Conservation (phyloP, 148 eudicot species). For the Rhododendron vialii region DNA sequence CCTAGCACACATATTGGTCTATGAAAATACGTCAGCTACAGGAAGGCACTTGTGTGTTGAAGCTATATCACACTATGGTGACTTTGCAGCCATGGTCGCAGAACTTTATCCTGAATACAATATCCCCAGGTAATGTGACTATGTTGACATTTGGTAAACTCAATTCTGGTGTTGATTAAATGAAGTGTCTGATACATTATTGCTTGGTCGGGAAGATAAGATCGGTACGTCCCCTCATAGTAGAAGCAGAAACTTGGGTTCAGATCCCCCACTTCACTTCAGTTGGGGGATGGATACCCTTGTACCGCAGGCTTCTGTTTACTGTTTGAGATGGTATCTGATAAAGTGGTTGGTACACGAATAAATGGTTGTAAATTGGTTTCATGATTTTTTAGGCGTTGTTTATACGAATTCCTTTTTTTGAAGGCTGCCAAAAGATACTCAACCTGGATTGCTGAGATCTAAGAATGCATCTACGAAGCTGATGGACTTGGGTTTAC, state of each 20-base stretch:
- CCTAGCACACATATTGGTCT: constrained; percentile 84
- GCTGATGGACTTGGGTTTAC: constrained; percentile 76
- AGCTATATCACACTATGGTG: constrained; percentile 78
- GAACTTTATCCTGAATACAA: constrained; percentile 79
- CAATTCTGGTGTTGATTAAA: background rate
- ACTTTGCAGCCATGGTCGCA: constrained; percentile 82
- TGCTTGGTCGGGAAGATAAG: background rate
- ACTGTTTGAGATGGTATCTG: background rate
- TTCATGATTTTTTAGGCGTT: background rate
- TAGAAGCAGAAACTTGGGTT: background rate
- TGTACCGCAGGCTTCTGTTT: background rate
- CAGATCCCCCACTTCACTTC: background rate
- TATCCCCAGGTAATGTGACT: constrained; percentile 58
- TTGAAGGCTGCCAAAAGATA: constrained; percentile 73
- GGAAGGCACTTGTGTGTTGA: constrained; percentile 96
- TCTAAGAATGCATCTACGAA: constrained; percentile 58
- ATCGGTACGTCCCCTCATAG: background rate
- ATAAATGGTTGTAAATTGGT: background rate
- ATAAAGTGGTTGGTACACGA: background rate
- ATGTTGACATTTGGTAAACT: background rate
- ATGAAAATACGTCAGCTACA: constrained; percentile 70
- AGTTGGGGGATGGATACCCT: background rate
- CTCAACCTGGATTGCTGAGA: constrained; percentile 80
- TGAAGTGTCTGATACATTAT: background rate
- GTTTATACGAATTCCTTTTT: background rate